A percentile compares a stretch with the other conserved stretches of the same genome.
Evolutionary conservation across 2,329 filamentous ascomycete species (phyloP).

Genomic region (Epichloe elymi): DNA sequence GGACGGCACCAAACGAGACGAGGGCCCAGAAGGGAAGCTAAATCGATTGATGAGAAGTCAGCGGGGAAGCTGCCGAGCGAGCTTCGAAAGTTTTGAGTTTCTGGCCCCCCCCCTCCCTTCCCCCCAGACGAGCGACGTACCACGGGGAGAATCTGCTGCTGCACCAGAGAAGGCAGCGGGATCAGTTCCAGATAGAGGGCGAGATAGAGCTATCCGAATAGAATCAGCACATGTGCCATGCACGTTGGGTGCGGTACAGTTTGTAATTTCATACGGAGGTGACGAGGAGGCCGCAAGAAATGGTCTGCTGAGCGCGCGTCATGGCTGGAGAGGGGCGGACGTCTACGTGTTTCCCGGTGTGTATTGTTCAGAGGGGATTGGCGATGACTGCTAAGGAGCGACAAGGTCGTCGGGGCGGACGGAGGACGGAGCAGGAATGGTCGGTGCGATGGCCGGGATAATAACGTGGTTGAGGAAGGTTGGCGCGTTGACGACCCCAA

Average conservation of each 20-base stretch:
- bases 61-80: not conserved
- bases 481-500: too few relatives aligned
- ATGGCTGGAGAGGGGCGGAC: slow-evolving; percentile 38
- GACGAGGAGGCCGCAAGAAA: slow-evolving; percentile 76
- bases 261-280: slow-evolving; percentile 53
- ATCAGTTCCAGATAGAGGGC: slow-evolving; percentile 73
- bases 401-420: too few relatives aligned
- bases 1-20: slow-evolving; percentile 80
- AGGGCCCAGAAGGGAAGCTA: slow-evolving; percentile 89
- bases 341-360: too few relatives aligned
- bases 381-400: not conserved
- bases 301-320: slow-evolving; percentile 88
- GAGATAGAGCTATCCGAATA: slow-evolving; percentile 65
- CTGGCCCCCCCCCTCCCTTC: too few relatives aligned
- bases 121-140: slow-evolving; percentile 41
- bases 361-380: too few relatives aligned
- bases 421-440: too few relatives aligned
- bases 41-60: not conserved
- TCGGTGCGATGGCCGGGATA: too few relatives aligned
- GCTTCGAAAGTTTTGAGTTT: not conserved
- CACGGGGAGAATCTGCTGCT: slow-evolving; percentile 74
- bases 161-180: slow-evolving; percentile 63
- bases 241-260: slow-evolving; percentile 4
- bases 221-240: slow-evolving; percentile 1
- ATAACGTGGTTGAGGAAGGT: too few relatives aligned